Percentiles rank a stretch among this genome's conserved stretches.
These are phyloP conservation scores for Saprolegnia diclina DNA, from an alignment of 352 stramenopile genomes.

Conservation along the genomic window DNA sequence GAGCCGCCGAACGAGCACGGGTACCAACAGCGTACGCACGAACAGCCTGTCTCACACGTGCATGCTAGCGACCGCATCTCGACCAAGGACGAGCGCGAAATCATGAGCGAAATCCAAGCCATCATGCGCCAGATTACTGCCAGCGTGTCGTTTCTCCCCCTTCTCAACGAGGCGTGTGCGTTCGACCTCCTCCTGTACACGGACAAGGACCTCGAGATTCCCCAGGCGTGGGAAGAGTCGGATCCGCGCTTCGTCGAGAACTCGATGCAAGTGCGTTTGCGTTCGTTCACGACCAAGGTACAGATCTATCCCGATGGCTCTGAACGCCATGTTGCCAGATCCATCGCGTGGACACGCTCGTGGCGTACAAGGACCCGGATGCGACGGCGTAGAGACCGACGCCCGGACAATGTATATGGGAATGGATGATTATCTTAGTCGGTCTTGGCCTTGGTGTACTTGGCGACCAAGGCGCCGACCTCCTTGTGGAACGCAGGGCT, in stretches of 20 bases:
- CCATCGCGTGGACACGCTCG: constrained; percentile 97
- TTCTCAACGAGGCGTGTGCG: constrained; percentile 96
- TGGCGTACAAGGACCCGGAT: constrained; percentile 94
- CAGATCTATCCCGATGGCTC: neutral
- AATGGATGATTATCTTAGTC: constrained; percentile 42
- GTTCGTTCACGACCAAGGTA: constrained; percentile 97
- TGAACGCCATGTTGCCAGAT: constrained; percentile 59
- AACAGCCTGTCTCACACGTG: neutral
- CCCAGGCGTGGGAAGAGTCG: constrained; percentile 96
- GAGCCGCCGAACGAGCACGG: constrained; percentile 33
- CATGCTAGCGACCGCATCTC: neutral
- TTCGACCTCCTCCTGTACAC: constrained; percentile 99
- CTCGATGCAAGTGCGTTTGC: constrained; percentile 94
- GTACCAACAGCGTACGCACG: neutral
- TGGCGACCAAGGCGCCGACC: constrained; percentile 48
- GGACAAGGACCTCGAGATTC: constrained; percentile 93
- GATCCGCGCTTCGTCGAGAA: constrained; percentile 98
- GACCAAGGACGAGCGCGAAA: constrained; percentile 87
- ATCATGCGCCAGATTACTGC: constrained; percentile 99
- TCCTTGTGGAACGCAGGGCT: constrained; percentile 70
- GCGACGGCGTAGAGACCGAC: constrained; percentile 52
- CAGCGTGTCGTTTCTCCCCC: constrained; percentile 97
- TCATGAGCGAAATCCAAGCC: constrained; percentile 98
- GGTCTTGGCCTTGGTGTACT: constrained; percentile 69
- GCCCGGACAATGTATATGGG: constrained; percentile 26